Percentiles rank a stretch among this genome's conserved stretches.
phyloP scores from a whole-genome alignment of 2,329 filamentous ascomycete species.

The Fusarium sp. region DNA sequence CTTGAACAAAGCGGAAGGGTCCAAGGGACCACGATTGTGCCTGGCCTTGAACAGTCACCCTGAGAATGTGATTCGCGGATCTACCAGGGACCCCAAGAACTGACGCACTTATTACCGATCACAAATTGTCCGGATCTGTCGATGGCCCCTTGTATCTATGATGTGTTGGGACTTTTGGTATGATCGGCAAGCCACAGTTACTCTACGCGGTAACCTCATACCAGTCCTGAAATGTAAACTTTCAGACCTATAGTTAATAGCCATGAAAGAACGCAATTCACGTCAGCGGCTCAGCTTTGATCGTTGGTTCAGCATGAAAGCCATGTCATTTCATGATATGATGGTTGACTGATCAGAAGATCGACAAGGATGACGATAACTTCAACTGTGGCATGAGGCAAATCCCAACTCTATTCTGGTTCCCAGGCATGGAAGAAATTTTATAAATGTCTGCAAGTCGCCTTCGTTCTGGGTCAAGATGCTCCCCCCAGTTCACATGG shows the following conservation, averaged over 20 bases:
- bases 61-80: background rate
- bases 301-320: too few relatives aligned
- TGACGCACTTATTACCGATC: background rate
- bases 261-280: background rate
- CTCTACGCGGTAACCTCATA: constrained; percentile 2
- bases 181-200: constrained; percentile 9
- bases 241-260: background rate
- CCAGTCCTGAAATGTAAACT: constrained; percentile 2
- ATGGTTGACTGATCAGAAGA: background rate
- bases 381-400: background rate
- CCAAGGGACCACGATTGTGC: background rate
- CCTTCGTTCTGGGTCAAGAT: fast-evolving
- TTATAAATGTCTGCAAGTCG: background rate
- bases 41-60: background rate
- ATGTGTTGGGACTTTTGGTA: fast-evolving
- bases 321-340: background rate
- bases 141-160: background rate
- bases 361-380: background rate
- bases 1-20: background rate
- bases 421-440: fast-evolving
- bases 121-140: background rate
- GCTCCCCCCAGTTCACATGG: too few relatives aligned
- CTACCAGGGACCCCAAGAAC: background rate
- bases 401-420: background rate
- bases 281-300: background rate